Base-by-base conservation (phyloP, 495 filamentous ascomycete genomes). In the Lichenothelia convexa region DNA sequence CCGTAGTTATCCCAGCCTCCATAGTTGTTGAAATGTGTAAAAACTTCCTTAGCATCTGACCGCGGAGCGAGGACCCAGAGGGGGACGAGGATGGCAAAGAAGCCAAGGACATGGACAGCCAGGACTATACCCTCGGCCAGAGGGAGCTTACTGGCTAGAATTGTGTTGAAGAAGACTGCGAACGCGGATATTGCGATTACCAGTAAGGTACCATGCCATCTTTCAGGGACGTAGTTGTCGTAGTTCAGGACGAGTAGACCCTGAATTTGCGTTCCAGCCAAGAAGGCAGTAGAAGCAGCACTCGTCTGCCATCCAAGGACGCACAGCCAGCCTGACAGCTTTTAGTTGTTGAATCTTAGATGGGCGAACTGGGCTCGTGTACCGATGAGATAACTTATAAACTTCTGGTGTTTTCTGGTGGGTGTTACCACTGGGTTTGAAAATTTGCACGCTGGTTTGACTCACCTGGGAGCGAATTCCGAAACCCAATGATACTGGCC, bases 81-180 rank as follows among this genome's bases (percentile, higher is more conserved):
- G 0, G 60, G 55, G 32, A 68, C 62, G 5, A 68, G 38, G 34
- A 70, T 53, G 7, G 50, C 59, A 32, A 70, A 60, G 39, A 70
- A 47, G n/a, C 31, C 42, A 4, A 37, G 12, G 19, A 48, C 31
- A 32, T 41, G 42, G n/a, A 45, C 35, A 21, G 43, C 18, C 2
- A 45, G 21, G 15, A 54, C 39, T 9, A 45, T 24, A 3, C 42
- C 44, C 36, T 53, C 51, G 32, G 42, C 21, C 8, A 44, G 23
- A 12, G 51, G 49, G 13, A 55, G 40, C 5, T 40, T 15, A 27
- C 41, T 39, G 3, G 43, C 45, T 13, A 32, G 30, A 30, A 38
- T 41, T 0, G 36, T 42, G 36, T 49, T 47, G 32, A 52, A 34
- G 5, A 45, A 1, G 7, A 36, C 36, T 13, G 23, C 15, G 33